Percentiles rank a stretch among this genome's conserved stretches.
Conservation (phyloP, 768 basidiomycete genomes). For the Boletus huronensis region DNA sequence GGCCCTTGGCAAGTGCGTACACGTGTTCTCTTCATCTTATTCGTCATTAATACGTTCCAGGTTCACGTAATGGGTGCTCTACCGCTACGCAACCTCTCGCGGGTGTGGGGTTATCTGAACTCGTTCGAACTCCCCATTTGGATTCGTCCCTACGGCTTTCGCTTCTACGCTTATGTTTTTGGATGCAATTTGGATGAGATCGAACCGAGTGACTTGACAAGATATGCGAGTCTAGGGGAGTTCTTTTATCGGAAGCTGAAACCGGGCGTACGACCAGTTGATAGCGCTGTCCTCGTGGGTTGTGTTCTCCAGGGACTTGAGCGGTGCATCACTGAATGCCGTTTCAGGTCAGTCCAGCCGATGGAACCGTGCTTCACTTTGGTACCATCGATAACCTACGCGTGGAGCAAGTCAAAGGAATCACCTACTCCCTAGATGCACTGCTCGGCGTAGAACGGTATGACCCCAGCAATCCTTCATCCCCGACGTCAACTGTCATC, state of each 20-base stretch:
- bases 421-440: constrained; percentile 94
- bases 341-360: constrained; percentile 84
- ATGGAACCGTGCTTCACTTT: constrained; percentile 89
- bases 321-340: not conserved
- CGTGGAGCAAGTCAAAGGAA: constrained; percentile 97
- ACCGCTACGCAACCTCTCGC: constrained; percentile 92
- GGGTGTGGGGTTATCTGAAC: constrained; percentile 95
- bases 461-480: constrained; percentile 40
- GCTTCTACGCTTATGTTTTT: constrained; percentile 82
- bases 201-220: constrained; percentile 69
- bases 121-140: constrained; percentile 90
- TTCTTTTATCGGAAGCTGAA: constrained; percentile 94
- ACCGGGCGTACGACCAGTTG: constrained; percentile 78
- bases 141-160: constrained; percentile 89
- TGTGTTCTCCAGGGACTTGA: not conserved
- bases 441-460: constrained; percentile 72
- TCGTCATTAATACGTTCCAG: constrained; percentile 35
- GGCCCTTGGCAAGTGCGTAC: constrained; percentile 87
- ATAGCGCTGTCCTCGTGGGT: constrained; percentile 65
- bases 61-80: constrained; percentile 97
- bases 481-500: constrained; percentile 39
- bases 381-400: constrained; percentile 74
- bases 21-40: not conserved
- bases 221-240: constrained; percentile 84
- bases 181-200: constrained; percentile 94